These are phyloP conservation scores for Euphorbia pulcherrima DNA, from an alignment of 345 rosid species.

Conservation along the genomic window DNA sequence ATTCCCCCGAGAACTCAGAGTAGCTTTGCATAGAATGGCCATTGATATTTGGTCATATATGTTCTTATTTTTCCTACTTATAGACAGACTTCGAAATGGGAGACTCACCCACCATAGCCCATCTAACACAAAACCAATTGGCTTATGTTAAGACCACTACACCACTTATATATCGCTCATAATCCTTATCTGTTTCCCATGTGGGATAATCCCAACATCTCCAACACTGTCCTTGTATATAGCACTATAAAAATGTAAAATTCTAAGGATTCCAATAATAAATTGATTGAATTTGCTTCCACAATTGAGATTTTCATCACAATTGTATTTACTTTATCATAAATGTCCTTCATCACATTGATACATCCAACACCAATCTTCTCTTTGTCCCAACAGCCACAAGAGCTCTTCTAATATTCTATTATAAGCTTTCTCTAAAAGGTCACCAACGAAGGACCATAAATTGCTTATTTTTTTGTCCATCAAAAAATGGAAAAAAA, in stretches of 20 bases:
- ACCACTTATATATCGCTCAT: no score
- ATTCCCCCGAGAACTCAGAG: no score
- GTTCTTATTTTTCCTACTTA: no score
- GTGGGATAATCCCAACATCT: no score
- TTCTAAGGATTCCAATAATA: neutral
- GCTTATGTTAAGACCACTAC: no score
- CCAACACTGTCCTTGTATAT: neutral
- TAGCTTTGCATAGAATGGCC: no score
- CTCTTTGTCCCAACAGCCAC: neutral
- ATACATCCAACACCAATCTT: neutral
- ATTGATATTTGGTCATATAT: no score
- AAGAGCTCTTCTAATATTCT: neutral
- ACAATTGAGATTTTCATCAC: neutral
- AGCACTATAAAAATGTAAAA: neutral
- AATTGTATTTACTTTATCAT: neutral
- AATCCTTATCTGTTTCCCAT: no score
- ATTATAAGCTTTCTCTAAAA: neutral
- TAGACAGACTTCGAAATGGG: no score
- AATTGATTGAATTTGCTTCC: neutral
- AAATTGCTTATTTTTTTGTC: neutral
- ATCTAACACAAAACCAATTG: no score
- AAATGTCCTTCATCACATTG: neutral
- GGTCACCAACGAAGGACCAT: neutral
- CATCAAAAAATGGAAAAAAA: neutral
- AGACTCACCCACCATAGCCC: no score